Evolutionary conservation across 352 stramenopile species (phyloP), one percentile per base, ranked within the genome.

Genomic region (Globisporangium abappressorium): DNA sequence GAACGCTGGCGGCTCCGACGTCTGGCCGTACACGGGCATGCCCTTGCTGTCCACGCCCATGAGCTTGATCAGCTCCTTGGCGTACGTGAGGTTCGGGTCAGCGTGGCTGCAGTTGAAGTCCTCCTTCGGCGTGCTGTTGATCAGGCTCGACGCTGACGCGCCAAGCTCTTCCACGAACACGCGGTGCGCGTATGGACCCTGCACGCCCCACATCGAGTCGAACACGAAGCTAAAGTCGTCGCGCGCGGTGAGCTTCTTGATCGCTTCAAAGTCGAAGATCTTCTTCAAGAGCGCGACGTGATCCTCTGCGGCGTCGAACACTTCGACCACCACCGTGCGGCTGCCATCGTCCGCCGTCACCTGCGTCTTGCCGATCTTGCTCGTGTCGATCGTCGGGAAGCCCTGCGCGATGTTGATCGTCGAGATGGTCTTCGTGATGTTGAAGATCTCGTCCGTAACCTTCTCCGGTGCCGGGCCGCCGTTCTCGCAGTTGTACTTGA

Each of bases 81-180:
- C 98, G 79, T 99, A 99, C 58, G 94, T 99, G 55, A 99, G 77
- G 82, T 99, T 99, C n/a, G 98, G 98, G 84, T 99, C 98, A 33
- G 98, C 97, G 78, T 99, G 98, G 41, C 84, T 83, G 61, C 95
- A 90, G 46, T 91, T 91, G 79, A 99, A 99, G 84, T 99, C 97
- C 62, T 99, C 97, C 75, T 98, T 92, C 38, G 97, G 96, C 46
- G 83, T 94, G 53, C 81, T 88, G 74, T 99, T 99, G 77, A 97
- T 91, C 71, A 98, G 78, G 62, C 78, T 81, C 62, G 81, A 86
- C n/a, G 78, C 70, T 18, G 88, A 75, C 20, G 86, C 87, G 63
- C 93, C 97, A 28, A 99, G 88, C 74, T 99, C 92, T 47, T 99
- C 95, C 12, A 99, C 92, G 30, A 99, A 99, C 47, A 99, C 87